Evolutionary conservation across 2,329 filamentous ascomycete species (phyloP).

Genomic region (Aspergillus neoniger): DNA sequence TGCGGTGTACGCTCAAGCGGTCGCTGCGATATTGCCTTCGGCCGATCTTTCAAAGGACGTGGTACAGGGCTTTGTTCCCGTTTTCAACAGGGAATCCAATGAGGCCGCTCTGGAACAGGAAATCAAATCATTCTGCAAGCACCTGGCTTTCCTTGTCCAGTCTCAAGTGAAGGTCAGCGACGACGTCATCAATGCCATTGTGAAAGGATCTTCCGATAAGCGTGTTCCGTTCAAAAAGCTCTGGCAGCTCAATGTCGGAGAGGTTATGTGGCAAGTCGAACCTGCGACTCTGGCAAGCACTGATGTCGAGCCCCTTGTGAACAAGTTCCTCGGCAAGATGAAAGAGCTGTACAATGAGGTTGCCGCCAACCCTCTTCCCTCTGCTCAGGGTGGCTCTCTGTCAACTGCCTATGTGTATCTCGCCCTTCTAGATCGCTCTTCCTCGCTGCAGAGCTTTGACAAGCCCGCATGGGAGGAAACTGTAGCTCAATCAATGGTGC

Average conservation of each 20-base stretch:
- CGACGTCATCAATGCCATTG: constrained; percentile 67
- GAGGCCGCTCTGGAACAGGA: constrained; percentile 79
- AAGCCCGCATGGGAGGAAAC: constrained; percentile 54
- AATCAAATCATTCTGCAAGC: constrained; percentile 68
- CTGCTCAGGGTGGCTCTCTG: constrained; percentile 80
- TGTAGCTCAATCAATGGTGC: constrained; percentile 64
- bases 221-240: constrained; percentile 72
- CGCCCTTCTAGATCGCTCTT: constrained; percentile 60
- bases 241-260: constrained; percentile 76
- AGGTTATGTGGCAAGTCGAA: constrained; percentile 64
- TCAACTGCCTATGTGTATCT: constrained; percentile 74
- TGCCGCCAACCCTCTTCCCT: constrained; percentile 71
- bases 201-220: constrained; percentile 85
- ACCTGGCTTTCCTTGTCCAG: constrained; percentile 64
- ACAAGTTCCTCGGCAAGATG: constrained; percentile 53
- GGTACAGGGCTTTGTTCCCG: constrained; percentile 64
- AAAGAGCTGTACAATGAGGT: constrained; percentile 75
- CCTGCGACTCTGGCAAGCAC: constrained; percentile 52
- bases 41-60: constrained; percentile 66
- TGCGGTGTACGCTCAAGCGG: constrained; percentile 77
- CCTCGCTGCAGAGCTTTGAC: constrained; percentile 56
- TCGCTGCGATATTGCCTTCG: constrained; percentile 65
- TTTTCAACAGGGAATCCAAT: constrained; percentile 83
- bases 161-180: constrained; percentile 65
- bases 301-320: constrained; percentile 50